Evolutionary conservation across 2,329 filamentous ascomycete genomes (phyloP), one percentile per base, ranked within the genome.

Genomic region (Neocatenulostroma microsporum): DNA sequence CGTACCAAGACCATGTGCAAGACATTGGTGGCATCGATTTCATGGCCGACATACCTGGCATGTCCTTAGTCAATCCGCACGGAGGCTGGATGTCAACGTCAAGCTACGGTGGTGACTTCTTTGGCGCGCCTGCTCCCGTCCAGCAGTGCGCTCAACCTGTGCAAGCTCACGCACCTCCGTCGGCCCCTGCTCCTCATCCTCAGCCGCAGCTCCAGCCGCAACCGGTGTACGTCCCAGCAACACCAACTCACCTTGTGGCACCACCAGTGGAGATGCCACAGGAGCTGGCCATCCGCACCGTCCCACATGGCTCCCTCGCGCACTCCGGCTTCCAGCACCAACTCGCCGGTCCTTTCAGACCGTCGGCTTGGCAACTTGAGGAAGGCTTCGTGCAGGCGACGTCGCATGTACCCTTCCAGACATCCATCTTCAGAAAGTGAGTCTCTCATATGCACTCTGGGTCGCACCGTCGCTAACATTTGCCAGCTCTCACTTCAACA

Each of bases 401-500:
- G 15, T 54, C 56, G 17, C 60, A 62, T 30, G 46, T 58, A 42
- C 62, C 64, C 14, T 68, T 67, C 40, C 64, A 69, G 46, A 71
- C 68, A 14, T 61, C 65, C 3, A 68, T 68, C 41, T 70, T 71
- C 51, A 62, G 63, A 42, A 69, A 55, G 53, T 55, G 41, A 41
- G 53, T 49, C 5, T 24, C 10, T 20, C 15, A 3, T 18, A 19
- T 2, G 5, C 12, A 24, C 11, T 19, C 11, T 8, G n/a, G 12
- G 17, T 37, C 21, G 19, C 17, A 31, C 20, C 27, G 23, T 24
- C 21, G 40, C 47, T 54, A 40, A 54, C 38, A 11, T 17, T 30
- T 17, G 17, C 13, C 28, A 70, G 67, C 48, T 72, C 67, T 4
- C 67, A 67, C 45, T 71, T 62, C 60, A 71, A 71, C 39, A 67